Percentiles rank a stretch among this genome's conserved stretches.
Conservation (phyloP, 2,329 filamentous ascomycete genomes). For the Coleophoma eucalyptorum region DNA sequence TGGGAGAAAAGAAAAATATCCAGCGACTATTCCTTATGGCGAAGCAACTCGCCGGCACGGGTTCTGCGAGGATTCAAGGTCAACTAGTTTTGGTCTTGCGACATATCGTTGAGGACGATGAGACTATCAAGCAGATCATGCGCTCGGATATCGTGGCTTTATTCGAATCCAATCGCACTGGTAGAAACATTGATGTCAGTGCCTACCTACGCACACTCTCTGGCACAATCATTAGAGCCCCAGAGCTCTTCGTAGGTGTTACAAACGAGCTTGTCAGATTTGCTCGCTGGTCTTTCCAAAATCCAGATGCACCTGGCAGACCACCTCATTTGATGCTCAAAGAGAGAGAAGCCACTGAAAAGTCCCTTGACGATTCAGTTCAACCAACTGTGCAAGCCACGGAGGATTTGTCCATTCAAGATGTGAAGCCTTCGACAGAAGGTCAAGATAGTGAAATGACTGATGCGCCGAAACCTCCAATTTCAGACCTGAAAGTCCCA, state of each 20-base stretch:
- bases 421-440: constrained; percentile 60
- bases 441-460: constrained; percentile 53
- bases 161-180: constrained; percentile 54
- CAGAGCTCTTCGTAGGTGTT: constrained; percentile 81
- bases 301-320: constrained; percentile 32
- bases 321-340: constrained; percentile 36
- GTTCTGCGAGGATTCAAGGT: constrained; percentile 69
- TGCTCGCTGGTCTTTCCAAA: constrained; percentile 47
- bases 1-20: constrained; percentile 86
- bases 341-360: constrained; percentile 11
- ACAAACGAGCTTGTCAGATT: constrained; percentile 82
- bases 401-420: constrained; percentile 31
- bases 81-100: constrained; percentile 72
- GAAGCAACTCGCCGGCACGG: constrained; percentile 80
- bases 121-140: constrained; percentile 89
- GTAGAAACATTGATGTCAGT: constrained; percentile 63
- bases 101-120: constrained; percentile 92
- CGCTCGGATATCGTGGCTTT: constrained; percentile 78
- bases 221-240: constrained; percentile 75
- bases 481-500: constrained; percentile 71
- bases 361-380: constrained; percentile 22
- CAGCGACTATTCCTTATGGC: constrained; percentile 92
- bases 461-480: constrained; percentile 58
- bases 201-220: constrained; percentile 74
- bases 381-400: constrained; percentile 28